phyloP scores from a whole-genome alignment of 495 filamentous ascomycete genomes.

The Friedmanniomyces endolithicus region DNA sequence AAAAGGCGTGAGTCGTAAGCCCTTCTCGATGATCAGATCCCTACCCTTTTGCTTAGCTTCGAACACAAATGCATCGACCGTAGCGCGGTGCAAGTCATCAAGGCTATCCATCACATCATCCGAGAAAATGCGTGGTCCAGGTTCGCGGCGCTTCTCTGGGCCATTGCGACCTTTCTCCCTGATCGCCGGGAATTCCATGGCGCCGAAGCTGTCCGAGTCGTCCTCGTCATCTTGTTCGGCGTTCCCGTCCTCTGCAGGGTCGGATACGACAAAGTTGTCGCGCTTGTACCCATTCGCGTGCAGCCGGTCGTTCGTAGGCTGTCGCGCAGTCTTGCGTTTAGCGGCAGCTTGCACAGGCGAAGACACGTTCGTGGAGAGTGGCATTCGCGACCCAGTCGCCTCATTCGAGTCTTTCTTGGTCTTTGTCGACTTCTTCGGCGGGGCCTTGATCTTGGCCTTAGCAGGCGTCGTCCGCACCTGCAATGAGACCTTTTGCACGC shows the following conservation, averaged over 20 bases:
- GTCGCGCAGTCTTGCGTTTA: slow-evolving; percentile 31
- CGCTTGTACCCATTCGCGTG: slow-evolving; percentile 36
- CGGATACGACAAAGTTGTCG: slow-evolving; percentile 42
- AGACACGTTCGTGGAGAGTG: slow-evolving; percentile 70
- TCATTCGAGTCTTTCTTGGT: slow-evolving; percentile 18
- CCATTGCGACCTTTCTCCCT: slow-evolving; percentile 4
- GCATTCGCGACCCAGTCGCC: slow-evolving; percentile 26
- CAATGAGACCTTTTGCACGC: slow-evolving; percentile 43
- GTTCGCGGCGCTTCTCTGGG: slow-evolving; percentile 26
- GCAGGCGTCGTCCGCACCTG: slow-evolving; percentile 40
- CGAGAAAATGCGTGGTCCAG: slow-evolving; percentile 60
- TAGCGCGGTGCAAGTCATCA: slow-evolving; percentile 45
- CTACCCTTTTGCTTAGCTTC: slow-evolving; percentile 53
- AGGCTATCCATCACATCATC: slow-evolving; percentile 52
- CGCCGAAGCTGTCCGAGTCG: slow-evolving; percentile 46
- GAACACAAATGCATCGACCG: slow-evolving; percentile 54
- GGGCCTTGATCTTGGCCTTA: slow-evolving; percentile 30
- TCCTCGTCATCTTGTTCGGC: slow-evolving; percentile 31
- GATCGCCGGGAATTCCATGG: slow-evolving; percentile 34
- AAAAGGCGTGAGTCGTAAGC: slow-evolving; percentile 55
- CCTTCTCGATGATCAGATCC: slow-evolving; percentile 50
- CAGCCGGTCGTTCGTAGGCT: slow-evolving; percentile 24
- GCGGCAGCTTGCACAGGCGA: slow-evolving; percentile 58
- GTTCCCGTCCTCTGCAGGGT: slow-evolving; percentile 29
- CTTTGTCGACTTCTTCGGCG: slow-evolving; percentile 12